These are phyloP conservation scores for Lachancea sp. DNA, from an alignment of 805 yeast genomes.

Conservation along the genomic window DNA sequence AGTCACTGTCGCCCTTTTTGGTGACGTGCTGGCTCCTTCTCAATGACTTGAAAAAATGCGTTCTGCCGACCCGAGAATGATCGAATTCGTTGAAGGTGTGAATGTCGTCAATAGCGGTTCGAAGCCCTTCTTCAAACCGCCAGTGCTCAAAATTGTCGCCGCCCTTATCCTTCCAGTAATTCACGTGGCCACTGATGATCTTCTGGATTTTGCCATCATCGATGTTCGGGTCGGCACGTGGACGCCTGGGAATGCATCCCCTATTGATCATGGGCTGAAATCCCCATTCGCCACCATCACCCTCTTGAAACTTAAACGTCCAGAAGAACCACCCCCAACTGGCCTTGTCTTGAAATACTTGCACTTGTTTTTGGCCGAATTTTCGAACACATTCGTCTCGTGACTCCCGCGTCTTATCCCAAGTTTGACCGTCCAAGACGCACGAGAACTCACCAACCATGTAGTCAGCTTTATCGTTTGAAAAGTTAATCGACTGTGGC, in stretches of 20 bases:
- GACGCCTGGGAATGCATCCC: constrained; percentile 46
- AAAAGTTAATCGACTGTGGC: constrained; percentile 42
- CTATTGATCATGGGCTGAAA: constrained; percentile 65
- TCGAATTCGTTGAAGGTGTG: constrained; percentile 60
- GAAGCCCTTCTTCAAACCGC: constrained; percentile 74
- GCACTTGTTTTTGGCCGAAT: constrained; percentile 54
- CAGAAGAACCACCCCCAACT: constrained; percentile 77
- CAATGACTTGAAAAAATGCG: constrained; percentile 58
- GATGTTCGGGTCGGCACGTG: constrained; percentile 15
- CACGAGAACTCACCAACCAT: constrained; percentile 89
- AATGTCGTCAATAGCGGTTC: constrained; percentile 69
- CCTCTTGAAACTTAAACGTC: constrained; percentile 82
- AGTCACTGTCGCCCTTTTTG: constrained; percentile 48
- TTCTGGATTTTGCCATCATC: constrained; percentile 32
- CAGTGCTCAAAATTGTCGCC: constrained; percentile 69
- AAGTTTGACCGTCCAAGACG: constrained; percentile 69
- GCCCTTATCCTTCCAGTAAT: constrained; percentile 65
- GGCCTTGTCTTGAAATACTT: constrained; percentile 46
- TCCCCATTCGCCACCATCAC: constrained; percentile 98
- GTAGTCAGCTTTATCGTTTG: constrained; percentile 51
- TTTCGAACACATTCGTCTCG: constrained; percentile 51
- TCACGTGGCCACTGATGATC: constrained; percentile 40
- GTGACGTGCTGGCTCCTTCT: constrained; percentile 57
- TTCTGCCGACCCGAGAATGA: constrained; percentile 69
- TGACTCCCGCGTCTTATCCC: constrained; percentile 47